Base-by-base conservation (phyloP, 164 flowering plant species). In the Platanus orientalis region DNA sequence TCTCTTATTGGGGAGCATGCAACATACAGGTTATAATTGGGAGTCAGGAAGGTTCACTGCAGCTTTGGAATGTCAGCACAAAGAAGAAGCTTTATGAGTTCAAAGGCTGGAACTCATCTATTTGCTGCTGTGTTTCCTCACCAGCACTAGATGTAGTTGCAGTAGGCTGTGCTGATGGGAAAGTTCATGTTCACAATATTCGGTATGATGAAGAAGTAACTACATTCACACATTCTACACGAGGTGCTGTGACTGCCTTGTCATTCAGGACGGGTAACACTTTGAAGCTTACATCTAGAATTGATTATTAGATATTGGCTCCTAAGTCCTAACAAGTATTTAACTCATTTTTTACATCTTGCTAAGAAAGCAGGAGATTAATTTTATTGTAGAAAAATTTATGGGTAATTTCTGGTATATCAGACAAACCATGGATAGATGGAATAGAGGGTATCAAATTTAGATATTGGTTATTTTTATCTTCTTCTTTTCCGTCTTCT, bases 81-180 rank as follows among this genome's bases (percentile, higher is more conserved):
- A 83, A 84, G 79, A 83, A 82, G 65, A 89, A 78, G 40, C 76
- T 92, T 28, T 85, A 79, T 77, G 99, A 86, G 66, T 92, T 92
- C 70, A 86, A 84, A 72, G 90, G 94, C 27, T 92, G 97, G 99
- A 66, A 74, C 29, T 86, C 99, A n/a, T 64, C 96, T 19, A 62
- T 94, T 27, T 70, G 70, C 52, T 82, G 89, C 72, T 94, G 96
- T 79, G 89, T 89, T 51, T 77, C 96, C 13, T 94, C 99, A 7
- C 96, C 99, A 47, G 99, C 99, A 21, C 79, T 94, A 21, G 97
- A 94, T 84, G 96, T 94, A 66, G 78, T 92, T 76, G 99, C 96
- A 26, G 82, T 89, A 66, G 97, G 96, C 26, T 92, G 97, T 75
- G 79, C 96, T 36, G 89, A 94, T 82, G 99, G 99, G 45, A 88